Base-by-base conservation (phyloP, 768 basidiomycete genomes). In the Lanmaoa rubissima region DNA sequence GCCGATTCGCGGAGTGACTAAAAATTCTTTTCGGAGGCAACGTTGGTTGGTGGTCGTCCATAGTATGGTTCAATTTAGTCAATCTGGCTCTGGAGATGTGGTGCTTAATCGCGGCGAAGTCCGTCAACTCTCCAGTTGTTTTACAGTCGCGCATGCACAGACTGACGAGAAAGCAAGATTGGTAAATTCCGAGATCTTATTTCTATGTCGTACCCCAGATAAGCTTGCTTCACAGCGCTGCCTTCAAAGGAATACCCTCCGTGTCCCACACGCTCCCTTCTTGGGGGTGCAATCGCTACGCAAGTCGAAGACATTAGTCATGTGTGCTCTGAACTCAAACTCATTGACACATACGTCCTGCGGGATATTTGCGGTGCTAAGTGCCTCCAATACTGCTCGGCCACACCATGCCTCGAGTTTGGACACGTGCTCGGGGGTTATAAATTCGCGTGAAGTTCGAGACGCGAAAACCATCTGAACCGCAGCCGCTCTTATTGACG, bases 401-500 rank as follows among this genome's bases (percentile, higher is more conserved):
- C 82, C 81, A 47, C 80, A 77, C 86, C 85, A 87, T 24, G 74
- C 71, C 67, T 93, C 89, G 12, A 85, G 65, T 53, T 75, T 75
- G 10, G 69, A 70, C 31, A 90, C 88, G 52, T 82, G 74, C 39
- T 82, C 75, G 6, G 91, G 90, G 4, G 82, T 83, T 64, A 93
- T 92, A 65, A 92, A 91, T 58, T 82, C 87, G 60, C 77, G 79
- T 28, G 88, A 86, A 41, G 76, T 78, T 47, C 90, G 82, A 42
- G 85, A 80, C n/a, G 90, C 90, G 65, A 90, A 93, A 5, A 92
- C 82, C 81, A 92, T 88, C 57, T 92, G 90, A 21, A 82, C 82
- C 16, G 87, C 86, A 16, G 90, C 87, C n/a, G 87, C 91, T 62
- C 82, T 80, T 64, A 92, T 91, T 54, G 64, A 61, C 17, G 75